Evolutionary conservation across 2,329 filamentous ascomycete species (phyloP).

Genomic region (Aspergillus sp.): DNA sequence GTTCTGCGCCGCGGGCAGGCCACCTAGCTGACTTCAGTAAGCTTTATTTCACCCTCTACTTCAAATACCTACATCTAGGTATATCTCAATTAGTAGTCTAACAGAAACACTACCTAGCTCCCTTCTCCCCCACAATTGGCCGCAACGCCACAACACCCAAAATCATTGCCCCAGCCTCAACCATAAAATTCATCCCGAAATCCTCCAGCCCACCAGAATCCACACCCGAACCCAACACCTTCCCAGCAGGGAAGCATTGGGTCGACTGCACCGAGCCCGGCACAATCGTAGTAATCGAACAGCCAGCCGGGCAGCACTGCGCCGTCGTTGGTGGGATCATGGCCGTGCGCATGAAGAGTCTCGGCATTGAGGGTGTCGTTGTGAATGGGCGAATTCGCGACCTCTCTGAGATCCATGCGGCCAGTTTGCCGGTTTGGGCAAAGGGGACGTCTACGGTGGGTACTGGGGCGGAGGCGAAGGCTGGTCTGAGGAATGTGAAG

Average conservation of each 20-base stretch:
- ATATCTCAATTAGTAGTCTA: slow-evolving; percentile 5
- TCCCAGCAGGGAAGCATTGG: slow-evolving; percentile 64
- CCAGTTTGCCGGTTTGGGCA: slow-evolving; percentile 56
- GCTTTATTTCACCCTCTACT: neutral
- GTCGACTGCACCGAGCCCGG: slow-evolving; percentile 62
- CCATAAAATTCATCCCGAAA: slow-evolving; percentile 60
- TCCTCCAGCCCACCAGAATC: slow-evolving; percentile 39
- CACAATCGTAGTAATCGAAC: slow-evolving; percentile 66
- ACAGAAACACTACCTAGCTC: slow-evolving; percentile 22
- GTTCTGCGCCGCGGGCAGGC: slow-evolving; percentile 60
- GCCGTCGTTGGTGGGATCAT: slow-evolving; percentile 77
- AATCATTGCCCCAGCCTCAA: slow-evolving; percentile 45
- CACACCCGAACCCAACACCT: slow-evolving; percentile 42
- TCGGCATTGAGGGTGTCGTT: slow-evolving; percentile 62
- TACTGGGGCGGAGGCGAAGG: slow-evolving; percentile 45
- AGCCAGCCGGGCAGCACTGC: slow-evolving; percentile 65
- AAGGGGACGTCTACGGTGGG: slow-evolving; percentile 45
- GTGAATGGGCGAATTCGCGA: slow-evolving; percentile 69
- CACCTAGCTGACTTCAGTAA: slow-evolving; percentile 64
- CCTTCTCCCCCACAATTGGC: slow-evolving; percentile 34
- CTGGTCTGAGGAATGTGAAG: slow-evolving; percentile 41
- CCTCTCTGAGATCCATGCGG: slow-evolving; percentile 57
- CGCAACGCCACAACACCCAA: slow-evolving; percentile 29
- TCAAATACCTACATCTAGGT: neutral
- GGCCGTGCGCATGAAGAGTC: slow-evolving; percentile 65